Evolutionary conservation across 768 basidiomycete genomes (phyloP), one percentile per base, ranked within the genome.

Genomic region (Suillus alpinus): DNA sequence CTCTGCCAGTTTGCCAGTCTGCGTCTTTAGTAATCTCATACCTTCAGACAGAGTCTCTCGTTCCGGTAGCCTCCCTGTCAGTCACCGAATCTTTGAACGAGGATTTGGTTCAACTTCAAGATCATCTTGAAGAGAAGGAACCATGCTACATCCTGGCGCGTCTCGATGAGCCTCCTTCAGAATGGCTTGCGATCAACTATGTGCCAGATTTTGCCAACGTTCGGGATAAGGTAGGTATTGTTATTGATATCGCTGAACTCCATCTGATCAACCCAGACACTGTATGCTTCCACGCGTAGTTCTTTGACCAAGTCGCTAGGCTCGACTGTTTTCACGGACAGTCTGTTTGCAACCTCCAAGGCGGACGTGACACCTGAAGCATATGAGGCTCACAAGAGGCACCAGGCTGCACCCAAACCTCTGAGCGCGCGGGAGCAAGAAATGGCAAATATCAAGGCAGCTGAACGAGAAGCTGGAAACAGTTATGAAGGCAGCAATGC

Each of bases 391-490:
- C 94, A 96, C 69, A 79, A 83, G 61, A 82, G 78, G 16, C 91
- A 94, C 68, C 72, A 84, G 53, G 77, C 83, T 36, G 91, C 93
- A 0, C 91, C 93, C 2, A 82, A 91, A 63, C 96, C 95, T 1
- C 79, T 97, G 66, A 93, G 88, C 41, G 82, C 84, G 0, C 82
- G 88, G 36, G 95, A 98, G 73, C 83, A 86, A 62, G 94, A 95
- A 71, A 80, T 96, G 63, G 88, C 82, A 0, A 86, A 88, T 58
- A 81, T 96, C 61, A 84, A 82, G 52, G 83, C 85, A 0, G 91
- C 92, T 3, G 95, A 96, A 70, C 80, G 84, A n/a, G 76, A 79
- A 59, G 80, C 80, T 9, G 81, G 78, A 56, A 75, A 74, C 52
- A 70, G 72, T 1, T 89, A 88, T 64, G 81, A 85, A 62, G 88